Conservation (phyloP, 176 grass and related monocot species). For the barley (Hordeum vulgare) region DNA sequence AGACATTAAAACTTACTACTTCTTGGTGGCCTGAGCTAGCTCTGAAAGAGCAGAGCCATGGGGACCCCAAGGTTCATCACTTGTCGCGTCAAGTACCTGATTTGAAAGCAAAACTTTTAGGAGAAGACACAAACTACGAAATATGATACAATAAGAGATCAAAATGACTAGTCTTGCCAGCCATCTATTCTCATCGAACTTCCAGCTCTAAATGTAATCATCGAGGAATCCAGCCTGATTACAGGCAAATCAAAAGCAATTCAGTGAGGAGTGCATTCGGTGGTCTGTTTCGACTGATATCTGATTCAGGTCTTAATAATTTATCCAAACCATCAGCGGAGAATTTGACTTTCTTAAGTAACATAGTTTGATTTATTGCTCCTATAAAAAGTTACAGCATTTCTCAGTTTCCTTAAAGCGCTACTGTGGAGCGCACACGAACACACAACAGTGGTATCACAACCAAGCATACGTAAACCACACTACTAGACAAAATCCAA, state of each 20-base stretch:
- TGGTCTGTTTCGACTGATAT: not conserved
- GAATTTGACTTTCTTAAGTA: not conserved
- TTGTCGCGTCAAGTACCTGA: constrained; percentile 90
- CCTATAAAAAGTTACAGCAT: not conserved
- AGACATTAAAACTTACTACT: constrained; percentile 48
- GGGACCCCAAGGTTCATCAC: constrained; percentile 93
- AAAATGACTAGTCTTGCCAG: not conserved
- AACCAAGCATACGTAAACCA: not conserved
- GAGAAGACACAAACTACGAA: not conserved
- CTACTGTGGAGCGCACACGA: not conserved
- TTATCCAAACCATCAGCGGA: not conserved
- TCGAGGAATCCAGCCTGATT: not conserved
- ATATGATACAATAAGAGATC: not conserved
- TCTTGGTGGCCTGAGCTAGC: constrained; percentile 72
- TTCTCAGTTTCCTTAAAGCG: not conserved
- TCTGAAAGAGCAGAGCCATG: constrained; percentile 80
- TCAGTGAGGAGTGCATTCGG: not conserved
- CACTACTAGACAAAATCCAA: not conserved
- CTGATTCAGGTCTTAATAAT: not conserved
- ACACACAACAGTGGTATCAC: not conserved
- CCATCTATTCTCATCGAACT: not conserved
- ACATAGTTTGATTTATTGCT: not conserved
- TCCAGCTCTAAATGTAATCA: not conserved
- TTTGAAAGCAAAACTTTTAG: not conserved
- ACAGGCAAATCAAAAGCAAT: not conserved